Base-by-base conservation (phyloP, 305 asterid genomes). In the Vinca major region DNA sequence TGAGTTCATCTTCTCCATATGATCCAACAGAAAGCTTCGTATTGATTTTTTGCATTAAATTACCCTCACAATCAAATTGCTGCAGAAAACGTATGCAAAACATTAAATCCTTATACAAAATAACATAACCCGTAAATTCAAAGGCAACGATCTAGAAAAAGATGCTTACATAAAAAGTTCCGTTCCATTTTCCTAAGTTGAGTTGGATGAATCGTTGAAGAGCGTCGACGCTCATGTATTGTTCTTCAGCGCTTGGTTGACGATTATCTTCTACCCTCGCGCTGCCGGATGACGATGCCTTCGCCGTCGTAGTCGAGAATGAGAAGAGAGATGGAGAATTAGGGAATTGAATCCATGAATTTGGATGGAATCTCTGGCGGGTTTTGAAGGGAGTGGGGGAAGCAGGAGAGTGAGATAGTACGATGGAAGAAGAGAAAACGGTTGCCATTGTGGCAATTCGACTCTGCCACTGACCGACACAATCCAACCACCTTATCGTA, bases 31-130 rank as follows among this genome's bases (percentile, higher is more conserved):
- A 81, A 73, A 92, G 95, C 86, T 85, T 87, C 37, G 95, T 90
- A 69, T 84, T 81, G 77, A 92, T 79, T 78, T 76, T 85, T 70
- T 92, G 84, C 79, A 92, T 75, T 83, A 90, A 82, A 71, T 88
- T 77, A 66, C 98, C 98, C 63, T 78, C 62, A 64, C 79, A 55
- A 86, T 92, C 97, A 80, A 84, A 92, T 86, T 90, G 98, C 98
- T 92, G 86, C 83, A 87, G 72, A 67, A 58, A 55, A 55, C 3
- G 36, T 6, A 50, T 5, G 11, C 47, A 56, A 19, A 26, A 44
- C 14, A 68, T 16, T 16, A 10, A 2, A 60, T 5, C 47, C 7
- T 5, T 37, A 55, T 55, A 55, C 44, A 52, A 60, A 60, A 16
- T 8, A 19, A 39, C 7, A 50, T 45, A 21, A 7, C 51, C 33